Percentiles rank a stretch among this genome's conserved stretches.
Evolutionary conservation across 2,329 filamentous ascomycete genomes (phyloP).

Genomic region (Paraphoma sp.): DNA sequence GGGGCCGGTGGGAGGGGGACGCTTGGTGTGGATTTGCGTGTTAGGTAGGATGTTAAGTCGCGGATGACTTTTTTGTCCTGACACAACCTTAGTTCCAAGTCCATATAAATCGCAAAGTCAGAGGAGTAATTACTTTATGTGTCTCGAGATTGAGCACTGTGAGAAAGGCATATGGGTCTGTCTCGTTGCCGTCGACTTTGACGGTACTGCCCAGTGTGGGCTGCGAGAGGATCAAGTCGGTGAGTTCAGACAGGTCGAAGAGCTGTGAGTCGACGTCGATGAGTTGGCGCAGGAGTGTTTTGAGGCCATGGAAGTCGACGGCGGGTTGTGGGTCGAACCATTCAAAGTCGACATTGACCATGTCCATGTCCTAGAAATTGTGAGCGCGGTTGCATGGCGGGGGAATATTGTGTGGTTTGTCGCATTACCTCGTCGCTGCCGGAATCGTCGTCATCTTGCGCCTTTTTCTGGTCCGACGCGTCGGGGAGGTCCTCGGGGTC

Average conservation of each 20-base stretch:
- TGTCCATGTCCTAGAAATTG: constrained; percentile 75
- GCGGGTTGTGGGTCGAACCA: constrained; percentile 95
- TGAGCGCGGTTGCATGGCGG: constrained; percentile 15
- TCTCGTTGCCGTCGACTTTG: constrained; percentile 94
- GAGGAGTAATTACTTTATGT: constrained; percentile 60
- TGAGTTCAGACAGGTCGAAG: constrained; percentile 85
- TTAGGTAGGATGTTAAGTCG: constrained; percentile 74
- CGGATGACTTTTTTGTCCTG: constrained; percentile 74
- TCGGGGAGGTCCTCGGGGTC: constrained; percentile 46
- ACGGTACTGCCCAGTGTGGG: constrained; percentile 90
- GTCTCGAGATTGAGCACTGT: constrained; percentile 84
- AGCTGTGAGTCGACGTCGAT: constrained; percentile 86
- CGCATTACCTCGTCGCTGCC: constrained; percentile 47
- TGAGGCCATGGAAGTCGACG: constrained; percentile 94
- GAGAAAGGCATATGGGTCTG: constrained; percentile 90
- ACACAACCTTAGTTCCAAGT: no score
- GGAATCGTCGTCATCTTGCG: constrained; percentile 42
- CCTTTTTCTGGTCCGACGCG: constrained; percentile 38
- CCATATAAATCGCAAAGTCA: no score
- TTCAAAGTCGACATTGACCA: constrained; percentile 96
- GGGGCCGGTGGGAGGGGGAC: constrained; percentile 42
- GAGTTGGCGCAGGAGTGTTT: constrained; percentile 86
- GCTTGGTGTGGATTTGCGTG: constrained; percentile 56
- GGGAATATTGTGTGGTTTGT: constrained; percentile 4
- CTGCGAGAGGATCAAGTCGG: constrained; percentile 87